phyloP scores from a whole-genome alignment of 306 rosid species.

The Psophocarpus tetragonolobus region DNA sequence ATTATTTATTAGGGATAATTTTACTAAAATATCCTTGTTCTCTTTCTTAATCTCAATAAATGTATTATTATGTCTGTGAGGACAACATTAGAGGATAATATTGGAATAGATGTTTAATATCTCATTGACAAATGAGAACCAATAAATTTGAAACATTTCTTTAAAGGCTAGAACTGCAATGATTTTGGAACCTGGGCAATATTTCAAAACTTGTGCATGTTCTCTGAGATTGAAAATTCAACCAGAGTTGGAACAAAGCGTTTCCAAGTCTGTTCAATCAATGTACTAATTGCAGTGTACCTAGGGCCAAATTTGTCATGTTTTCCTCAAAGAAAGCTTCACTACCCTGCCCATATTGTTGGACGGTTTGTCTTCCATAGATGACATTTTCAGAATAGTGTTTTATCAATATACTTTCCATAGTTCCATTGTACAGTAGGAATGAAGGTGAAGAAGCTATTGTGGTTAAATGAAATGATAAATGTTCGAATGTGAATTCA shows the following conservation, averaged over 20 bases:
- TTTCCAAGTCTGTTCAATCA: neutral
- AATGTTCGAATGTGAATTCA: neutral
- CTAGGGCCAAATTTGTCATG: neutral
- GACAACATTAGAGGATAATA: no score
- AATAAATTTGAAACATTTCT: no score
- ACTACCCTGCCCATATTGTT: neutral
- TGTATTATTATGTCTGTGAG: no score
- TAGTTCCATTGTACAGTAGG: neutral
- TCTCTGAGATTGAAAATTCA: neutral
- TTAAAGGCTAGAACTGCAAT: no score
- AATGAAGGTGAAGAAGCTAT: neutral
- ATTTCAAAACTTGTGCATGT: neutral
- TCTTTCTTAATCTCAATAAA: no score
- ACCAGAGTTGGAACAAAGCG: neutral
- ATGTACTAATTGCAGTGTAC: neutral
- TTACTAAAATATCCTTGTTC: no score
- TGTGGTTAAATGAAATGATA: neutral
- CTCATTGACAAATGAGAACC: no score
- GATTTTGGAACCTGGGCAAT: no score
- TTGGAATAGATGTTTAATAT: no score
- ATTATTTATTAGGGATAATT: no score
- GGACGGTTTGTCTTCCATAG: neutral
- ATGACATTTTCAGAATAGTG: neutral
- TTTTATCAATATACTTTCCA: neutral
- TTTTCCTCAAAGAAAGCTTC: conserved; percentile 4